Base-by-base conservation (phyloP, 2,329 filamentous ascomycete species). In the Alternaria infectoria region DNA sequence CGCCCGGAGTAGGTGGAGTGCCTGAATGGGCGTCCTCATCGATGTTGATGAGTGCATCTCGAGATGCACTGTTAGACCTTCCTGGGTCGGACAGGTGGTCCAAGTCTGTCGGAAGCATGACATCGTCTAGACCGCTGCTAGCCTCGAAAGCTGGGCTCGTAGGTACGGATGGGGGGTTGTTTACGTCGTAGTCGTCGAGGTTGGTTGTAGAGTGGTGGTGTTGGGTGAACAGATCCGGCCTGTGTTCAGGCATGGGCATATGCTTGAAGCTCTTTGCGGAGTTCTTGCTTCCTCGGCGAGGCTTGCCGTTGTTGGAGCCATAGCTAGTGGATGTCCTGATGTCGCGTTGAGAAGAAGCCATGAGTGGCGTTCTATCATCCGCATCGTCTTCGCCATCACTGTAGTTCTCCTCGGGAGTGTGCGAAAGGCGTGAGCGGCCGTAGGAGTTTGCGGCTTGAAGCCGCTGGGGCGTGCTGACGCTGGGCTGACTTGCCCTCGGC, bases 101-200 rank as follows among this genome's bases (percentile, higher is more conserved):
- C 30, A 91, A 81, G 55, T 92, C 88, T 66, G 91, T 88, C 9
- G 89, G 84, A 59, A 93, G 86, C 86, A 93, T 90, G 67, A 90
- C 83, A 82, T 89, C 87, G 66, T 88, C 86, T 58, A 84, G 85
- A 8, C 81, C 81, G 69, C 85, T 81, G 5, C 86, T 83, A 3
- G 84, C 79, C 6, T 86, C 85, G 36, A 87, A 68, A 49, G 83
- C 84, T 0, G 88, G 88, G 54, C 87, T 88, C 3, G 82, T 83
- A 2, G 88, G 88, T 23, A 89, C 83, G 0, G 88, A 90, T 0
- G 88, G 88, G 11, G 88, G 88, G 65, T 90, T 90, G 75, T 90
- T 90, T 67, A 90, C 84, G 81, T 90, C 85, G 78, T 88, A 88
- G 50, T 85, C 83, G 40, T 74, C 68, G 36, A 76, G 61, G 49